Percentiles rank a stretch among this genome's conserved stretches.
phyloP scores from a whole-genome alignment of 2,329 filamentous ascomycete species.

The Alternaria ethzedia region DNA sequence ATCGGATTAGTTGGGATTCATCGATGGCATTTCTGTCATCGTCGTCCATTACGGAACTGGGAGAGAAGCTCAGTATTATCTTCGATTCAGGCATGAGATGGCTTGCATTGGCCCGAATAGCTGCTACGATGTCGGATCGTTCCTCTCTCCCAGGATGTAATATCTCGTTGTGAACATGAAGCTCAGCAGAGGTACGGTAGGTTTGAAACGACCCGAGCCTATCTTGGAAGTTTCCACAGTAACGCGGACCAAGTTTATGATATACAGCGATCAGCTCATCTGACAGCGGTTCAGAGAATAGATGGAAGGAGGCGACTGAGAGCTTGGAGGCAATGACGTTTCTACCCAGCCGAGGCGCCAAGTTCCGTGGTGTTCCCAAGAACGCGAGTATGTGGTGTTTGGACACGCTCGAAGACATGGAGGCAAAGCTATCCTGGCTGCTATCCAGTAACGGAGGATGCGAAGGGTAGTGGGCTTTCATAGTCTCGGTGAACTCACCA shows the following conservation, averaged over 20 bases:
- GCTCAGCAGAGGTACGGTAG: conserved; percentile 87
- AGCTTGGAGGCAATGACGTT: conserved; percentile 79
- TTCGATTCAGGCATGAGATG: conserved; percentile 80
- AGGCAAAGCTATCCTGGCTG: conserved; percentile 72
- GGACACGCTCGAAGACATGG: conserved; percentile 65
- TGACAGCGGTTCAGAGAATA: conserved; percentile 86
- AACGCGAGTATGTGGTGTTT: conserved; percentile 85
- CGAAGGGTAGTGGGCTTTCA: conserved; percentile 87
- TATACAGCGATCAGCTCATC: conserved; percentile 93
- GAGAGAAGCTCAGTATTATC: conserved; percentile 82
- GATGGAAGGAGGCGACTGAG: conserved; percentile 87
- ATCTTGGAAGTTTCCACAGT: conserved; percentile 96
- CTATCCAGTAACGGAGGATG: conserved; percentile 69
- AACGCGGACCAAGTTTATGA: conserved; percentile 85
- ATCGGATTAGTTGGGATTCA: conserved; percentile 77
- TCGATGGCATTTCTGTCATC: conserved; percentile 75
- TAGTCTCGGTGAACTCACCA: conserved; percentile 91
- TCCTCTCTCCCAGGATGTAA: conserved; percentile 89
- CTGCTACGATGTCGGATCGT: conserved; percentile 86
- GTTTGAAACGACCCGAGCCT: conserved; percentile 95
- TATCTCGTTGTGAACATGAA: conserved; percentile 90
- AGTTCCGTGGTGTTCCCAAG: conserved; percentile 86
- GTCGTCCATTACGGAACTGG: conserved; percentile 79
- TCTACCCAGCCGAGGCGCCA: conserved; percentile 76
- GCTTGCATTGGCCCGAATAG: conserved; percentile 85